Evolutionary conservation across 169 alveolate species (phyloP).

Genomic region (Babesia microti): DNA sequence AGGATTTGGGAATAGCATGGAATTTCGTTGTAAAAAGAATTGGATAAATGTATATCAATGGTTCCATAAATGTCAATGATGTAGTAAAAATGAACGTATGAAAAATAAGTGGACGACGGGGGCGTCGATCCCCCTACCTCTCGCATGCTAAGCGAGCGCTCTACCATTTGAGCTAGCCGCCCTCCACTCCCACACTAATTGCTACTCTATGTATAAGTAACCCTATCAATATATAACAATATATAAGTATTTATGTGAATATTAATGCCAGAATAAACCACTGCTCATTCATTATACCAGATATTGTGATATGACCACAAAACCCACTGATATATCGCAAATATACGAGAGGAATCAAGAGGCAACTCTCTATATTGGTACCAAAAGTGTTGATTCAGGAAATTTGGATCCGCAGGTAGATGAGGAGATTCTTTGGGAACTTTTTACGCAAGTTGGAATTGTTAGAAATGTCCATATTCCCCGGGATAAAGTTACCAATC

Average conservation of each 20-base stretch:
- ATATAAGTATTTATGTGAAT: not conserved
- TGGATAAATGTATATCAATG: too few species aligned
- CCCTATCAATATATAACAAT: conserved; percentile 1
- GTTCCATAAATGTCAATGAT: too few species aligned
- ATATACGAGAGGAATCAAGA: conserved; percentile 80
- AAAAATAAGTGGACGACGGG: conserved; percentile 73
- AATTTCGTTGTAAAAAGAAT: too few species aligned
- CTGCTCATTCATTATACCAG: not conserved
- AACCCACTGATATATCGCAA: conserved; percentile 66
- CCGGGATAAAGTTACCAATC: conserved; percentile 80
- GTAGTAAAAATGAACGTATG: too few species aligned
- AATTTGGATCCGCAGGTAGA: conserved; percentile 89
- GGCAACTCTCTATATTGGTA: conserved; percentile 78
- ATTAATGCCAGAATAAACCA: not conserved
- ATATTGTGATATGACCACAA: conserved; percentile 42
- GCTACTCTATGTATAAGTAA: conserved; percentile 3
- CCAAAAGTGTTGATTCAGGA: conserved; percentile 57
- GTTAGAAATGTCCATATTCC: conserved; percentile 94
- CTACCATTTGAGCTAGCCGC: conserved; percentile 99
- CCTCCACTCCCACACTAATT: conserved; percentile 30
- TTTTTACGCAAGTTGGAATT: conserved; percentile 92
- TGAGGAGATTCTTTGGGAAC: conserved; percentile 94
- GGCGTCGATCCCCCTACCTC: conserved; percentile 99
- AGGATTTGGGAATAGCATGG: too few species aligned
- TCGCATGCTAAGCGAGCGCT: conserved; percentile 99